Evolutionary conservation across 257 asterid genomes (phyloP).

Genomic region (Jaltomata sinuosa): DNA sequence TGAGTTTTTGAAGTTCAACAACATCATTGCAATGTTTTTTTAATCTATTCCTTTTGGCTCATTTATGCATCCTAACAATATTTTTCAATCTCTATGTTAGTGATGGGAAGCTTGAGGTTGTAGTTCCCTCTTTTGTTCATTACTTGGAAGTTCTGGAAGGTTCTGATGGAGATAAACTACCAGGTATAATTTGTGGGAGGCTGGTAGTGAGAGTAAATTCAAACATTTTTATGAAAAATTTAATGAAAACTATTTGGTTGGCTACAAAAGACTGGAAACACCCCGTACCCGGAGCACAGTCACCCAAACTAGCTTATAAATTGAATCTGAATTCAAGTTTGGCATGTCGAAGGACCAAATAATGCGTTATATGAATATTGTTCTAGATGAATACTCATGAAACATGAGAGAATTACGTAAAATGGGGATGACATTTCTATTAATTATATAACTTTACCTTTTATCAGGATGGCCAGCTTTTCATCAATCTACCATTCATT

Average conservation of each 20-base stretch:
- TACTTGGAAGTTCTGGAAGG: conserved; percentile 99
- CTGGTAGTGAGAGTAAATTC: not conserved
- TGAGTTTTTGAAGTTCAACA: not conserved
- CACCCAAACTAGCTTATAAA: not conserved
- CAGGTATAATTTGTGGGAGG: conserved; percentile 43
- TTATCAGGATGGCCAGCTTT: conserved; percentile 99
- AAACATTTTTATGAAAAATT: not conserved
- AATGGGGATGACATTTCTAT: not conserved
- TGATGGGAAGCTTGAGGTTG: conserved; percentile 96
- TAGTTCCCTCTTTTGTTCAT: conserved; percentile 96
- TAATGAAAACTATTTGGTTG: not conserved
- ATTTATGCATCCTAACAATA: not conserved
- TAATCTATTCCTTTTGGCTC: not conserved
- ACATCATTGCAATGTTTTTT: not conserved
- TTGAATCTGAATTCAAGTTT: not conserved
- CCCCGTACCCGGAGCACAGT: not conserved
- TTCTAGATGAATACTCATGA: not conserved
- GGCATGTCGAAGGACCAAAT: not conserved
- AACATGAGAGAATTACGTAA: not conserved
- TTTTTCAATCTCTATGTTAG: conserved; percentile 23
- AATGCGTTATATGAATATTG: not conserved
- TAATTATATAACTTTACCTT: not conserved
- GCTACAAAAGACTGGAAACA: not conserved
- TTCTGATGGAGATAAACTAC: conserved; percentile 96
- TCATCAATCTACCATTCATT: conserved; percentile 95